Evolutionary conservation across 495 filamentous ascomycete species (phyloP), one percentile per base, ranked within the genome.

Genomic region (Clavariopsis aquatica): DNA sequence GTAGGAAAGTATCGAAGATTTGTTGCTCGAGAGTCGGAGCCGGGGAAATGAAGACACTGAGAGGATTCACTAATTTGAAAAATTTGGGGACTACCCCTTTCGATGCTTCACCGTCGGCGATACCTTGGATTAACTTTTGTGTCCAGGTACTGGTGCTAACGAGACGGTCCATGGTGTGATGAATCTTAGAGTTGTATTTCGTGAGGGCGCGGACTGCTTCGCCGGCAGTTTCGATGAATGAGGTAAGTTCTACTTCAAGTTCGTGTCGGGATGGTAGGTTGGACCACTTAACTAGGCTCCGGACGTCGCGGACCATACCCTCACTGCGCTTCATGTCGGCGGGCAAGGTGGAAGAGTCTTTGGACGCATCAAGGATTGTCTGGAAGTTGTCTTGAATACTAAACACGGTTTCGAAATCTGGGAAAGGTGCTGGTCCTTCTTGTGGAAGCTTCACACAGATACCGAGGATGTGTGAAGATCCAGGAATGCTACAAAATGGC

Each of bases 261-360:
- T 89, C 85, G 28, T 83, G 82, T 19, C 72, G 72, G 1, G 80
- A 80, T 12, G 77, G 78, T 1, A 82, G 72, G 15, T 69, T 64
- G 64, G 78, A 80, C 62, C 75, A 80, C 43, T 83, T 82, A 38
- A 91, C 86, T 47, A 87, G 72, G 54, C 89, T 87, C 13, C 86
- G 83, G 24, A 92, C 77, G 60, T 91, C 88, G 62, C 90, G 86
- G 24, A 93, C 86, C 4, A 86, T 84, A 20, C 84, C 78, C 69
- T 92, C 89, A 19, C 86, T 84, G 27, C 84, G 78, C 74, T 88
- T 89, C 82, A 91, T 89, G 64, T 87, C 83, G 61, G 86, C 73
- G 0, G 87, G 88, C 17, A 90, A 75, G 6, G 81, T 81, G 1
- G 81, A 81, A n/a, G 83, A 79, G 20, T 82, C 76, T 2, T 82